Evolutionary conservation across 2,329 filamentous ascomycete species (phyloP).

Genomic region (Penicillium verrucosum): DNA sequence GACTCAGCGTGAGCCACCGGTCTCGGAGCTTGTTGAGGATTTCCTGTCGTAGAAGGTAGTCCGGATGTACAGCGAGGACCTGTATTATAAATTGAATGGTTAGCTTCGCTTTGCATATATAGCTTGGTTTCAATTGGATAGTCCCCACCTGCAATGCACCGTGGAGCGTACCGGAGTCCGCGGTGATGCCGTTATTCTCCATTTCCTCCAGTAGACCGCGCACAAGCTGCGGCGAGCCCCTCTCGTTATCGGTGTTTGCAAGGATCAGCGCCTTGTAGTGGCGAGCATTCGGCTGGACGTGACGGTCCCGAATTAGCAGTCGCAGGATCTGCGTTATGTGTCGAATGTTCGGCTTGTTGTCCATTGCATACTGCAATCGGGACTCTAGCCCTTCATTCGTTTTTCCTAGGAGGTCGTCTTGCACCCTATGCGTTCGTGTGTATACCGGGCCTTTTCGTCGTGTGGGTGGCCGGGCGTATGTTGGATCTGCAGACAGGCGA

Average conservation of each 20-base stretch:
- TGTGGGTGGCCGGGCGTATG: neutral
- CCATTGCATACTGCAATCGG: constrained; percentile 27
- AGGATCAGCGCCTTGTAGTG: constrained; percentile 72
- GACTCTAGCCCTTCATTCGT: constrained; percentile 29
- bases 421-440: constrained; percentile 1
- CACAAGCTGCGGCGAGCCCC: constrained; percentile 66
- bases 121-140: neutral
- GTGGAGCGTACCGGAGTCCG: constrained; percentile 67
- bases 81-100: constrained; percentile 28
- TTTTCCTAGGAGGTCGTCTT: constrained; percentile 1
- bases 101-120: neutral
- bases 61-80: constrained; percentile 77
- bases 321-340: constrained; percentile 33
- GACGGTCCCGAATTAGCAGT: constrained; percentile 39
- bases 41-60: constrained; percentile 71
- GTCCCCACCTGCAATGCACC: constrained; percentile 62
- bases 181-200: constrained; percentile 57
- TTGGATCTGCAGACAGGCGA: neutral
- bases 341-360: constrained; percentile 24
- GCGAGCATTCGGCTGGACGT: constrained; percentile 34
- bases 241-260: constrained; percentile 60
- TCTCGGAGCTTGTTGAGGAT: constrained; percentile 64
- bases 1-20: constrained; percentile 65
- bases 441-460: neutral
- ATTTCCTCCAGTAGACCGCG: constrained; percentile 69